Evolutionary conservation across 2,329 filamentous ascomycete species (phyloP).

Genomic region (Lasiodiplodia hormozganensis): DNA sequence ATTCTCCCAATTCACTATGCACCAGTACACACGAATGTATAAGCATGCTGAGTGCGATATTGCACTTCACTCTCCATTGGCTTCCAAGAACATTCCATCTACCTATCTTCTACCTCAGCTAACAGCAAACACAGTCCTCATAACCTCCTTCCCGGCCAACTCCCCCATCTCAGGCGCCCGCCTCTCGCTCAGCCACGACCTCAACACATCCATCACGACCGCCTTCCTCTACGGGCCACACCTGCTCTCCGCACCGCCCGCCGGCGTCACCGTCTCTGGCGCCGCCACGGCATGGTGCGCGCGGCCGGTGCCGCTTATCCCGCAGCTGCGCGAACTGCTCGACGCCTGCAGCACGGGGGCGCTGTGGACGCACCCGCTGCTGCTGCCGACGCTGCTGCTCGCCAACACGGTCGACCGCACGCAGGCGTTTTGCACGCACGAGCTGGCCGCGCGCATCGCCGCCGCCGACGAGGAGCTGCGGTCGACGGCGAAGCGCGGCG

Average conservation of each 20-base stretch:
- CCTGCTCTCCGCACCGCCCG: not conserved
- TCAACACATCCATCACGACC: conserved; percentile 10
- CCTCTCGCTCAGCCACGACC: conserved; percentile 17
- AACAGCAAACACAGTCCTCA: not conserved
- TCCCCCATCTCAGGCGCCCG: not conserved
- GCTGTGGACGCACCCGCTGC: conserved; percentile 17
- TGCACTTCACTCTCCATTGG: not conserved
- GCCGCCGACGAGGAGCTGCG: conserved; percentile 5
- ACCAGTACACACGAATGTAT: too few relatives aligned
- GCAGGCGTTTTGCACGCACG: conserved; percentile 3
- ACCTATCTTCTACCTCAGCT: not conserved
- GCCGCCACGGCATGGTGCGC: not conserved
- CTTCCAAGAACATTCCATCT: not conserved
- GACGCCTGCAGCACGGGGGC: not conserved
- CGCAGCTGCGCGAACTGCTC: conserved; percentile 7
- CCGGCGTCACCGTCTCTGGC: not conserved
- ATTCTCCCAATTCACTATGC: not conserved
- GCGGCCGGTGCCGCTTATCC: conserved; percentile 2
- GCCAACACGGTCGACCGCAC: conserved; percentile 3
- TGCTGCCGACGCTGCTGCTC: conserved; percentile 2
- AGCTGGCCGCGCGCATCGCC: not conserved
- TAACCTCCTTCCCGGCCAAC: not conserved
- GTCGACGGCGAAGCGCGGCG: not conserved
- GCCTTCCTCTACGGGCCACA: conserved; percentile 15
- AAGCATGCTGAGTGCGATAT: not conserved